These are phyloP conservation scores for Penicillium capsulatum DNA, from an alignment of 2,329 filamentous ascomycete genomes.

Conservation along the genomic window DNA sequence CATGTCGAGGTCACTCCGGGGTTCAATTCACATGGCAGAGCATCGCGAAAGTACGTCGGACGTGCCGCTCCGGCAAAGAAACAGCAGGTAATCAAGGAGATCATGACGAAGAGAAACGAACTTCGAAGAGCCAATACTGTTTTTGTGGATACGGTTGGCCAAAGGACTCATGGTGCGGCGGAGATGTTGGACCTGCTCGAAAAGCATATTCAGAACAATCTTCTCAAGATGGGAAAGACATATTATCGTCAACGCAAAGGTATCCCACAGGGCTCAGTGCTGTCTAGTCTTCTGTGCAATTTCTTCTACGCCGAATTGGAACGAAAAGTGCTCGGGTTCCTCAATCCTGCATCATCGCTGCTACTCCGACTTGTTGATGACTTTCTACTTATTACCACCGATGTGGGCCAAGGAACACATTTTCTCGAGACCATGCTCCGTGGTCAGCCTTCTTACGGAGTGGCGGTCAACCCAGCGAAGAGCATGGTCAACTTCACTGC, in stretches of 20 bases:
- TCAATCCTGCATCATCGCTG: slow-evolving; percentile 57
- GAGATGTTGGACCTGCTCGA: slow-evolving; percentile 65
- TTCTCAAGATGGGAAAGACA: slow-evolving; percentile 83
- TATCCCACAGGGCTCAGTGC: slow-evolving; percentile 87
- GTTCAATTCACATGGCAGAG: slow-evolving; percentile 20
- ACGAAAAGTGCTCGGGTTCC: slow-evolving; percentile 62
- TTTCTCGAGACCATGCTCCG: slow-evolving; percentile 79
- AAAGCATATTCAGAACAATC: slow-evolving; percentile 77
- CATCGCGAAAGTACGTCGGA: slow-evolving; percentile 49
- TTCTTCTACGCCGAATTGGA: slow-evolving; percentile 95
- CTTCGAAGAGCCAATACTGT: slow-evolving; percentile 62
- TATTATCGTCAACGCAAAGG: slow-evolving; percentile 83
- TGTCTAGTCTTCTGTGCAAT: slow-evolving; percentile 85
- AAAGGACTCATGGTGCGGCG: slow-evolving; percentile 54
- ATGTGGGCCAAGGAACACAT: slow-evolving; percentile 59
- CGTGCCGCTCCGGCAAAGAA: slow-evolving; percentile 48
- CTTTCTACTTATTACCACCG: slow-evolving; percentile 79
- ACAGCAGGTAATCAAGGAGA: slow-evolving; percentile 44
- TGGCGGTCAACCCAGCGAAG: slow-evolving; percentile 71
- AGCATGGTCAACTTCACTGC: slow-evolving; percentile 80
- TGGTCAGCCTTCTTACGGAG: slow-evolving; percentile 75
- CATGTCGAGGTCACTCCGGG: slow-evolving; percentile 65
- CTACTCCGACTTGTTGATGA: slow-evolving; percentile 85
- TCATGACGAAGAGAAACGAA: slow-evolving; percentile 34
- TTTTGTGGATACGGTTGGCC: slow-evolving; percentile 67